Evolutionary conservation across 176 grass and related monocot species (phyloP), one percentile per base, ranked within the genome.

Genomic region (sorghum (Sorghum bicolor)): DNA sequence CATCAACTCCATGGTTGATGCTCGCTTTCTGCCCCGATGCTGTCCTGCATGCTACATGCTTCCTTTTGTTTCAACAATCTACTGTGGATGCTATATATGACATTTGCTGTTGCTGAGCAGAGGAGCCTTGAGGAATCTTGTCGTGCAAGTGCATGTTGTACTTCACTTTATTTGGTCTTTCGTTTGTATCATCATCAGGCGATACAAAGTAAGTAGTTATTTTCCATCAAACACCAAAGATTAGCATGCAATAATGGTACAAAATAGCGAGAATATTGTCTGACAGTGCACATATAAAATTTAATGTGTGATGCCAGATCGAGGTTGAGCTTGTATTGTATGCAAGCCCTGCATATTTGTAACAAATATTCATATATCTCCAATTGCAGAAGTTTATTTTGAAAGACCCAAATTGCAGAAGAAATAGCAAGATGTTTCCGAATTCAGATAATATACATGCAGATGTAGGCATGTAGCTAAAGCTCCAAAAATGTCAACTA

Each of bases 161-260:
- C 53, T 64, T 71, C 43, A 0, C 36, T 67, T 74, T 52, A 55
- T 55, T 55, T 72, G 44, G 57, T 60, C 30, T 72, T 72, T 36
- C 15, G 26, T 72, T 72, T 78, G 22, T 57, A 57, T 57, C 68
- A 65, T 78, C 66, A 78, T 55, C 44, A 24, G 66, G 33, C 11
- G 33, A 70, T 58, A 13, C 44, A 77, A 77, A 50, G 64, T 63
- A 29, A 75, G 39, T 24, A 10, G 25, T 29, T 70, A 24, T 64
- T 14, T 53, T 82, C 48, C 78, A 78, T 82, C 15, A 82, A 72
- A 65, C 52, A 36, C 16, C 65, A 72, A 64, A 38, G 25, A 43
- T 78, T 65, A 82, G 57, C 88, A 86, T 86, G 72, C 17, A 17
- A 86, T 78, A 86, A 82, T 66, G 73, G 57, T 53, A 75, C 41